A percentile compares a stretch with the other conserved stretches of the same genome.
Evolutionary conservation across 768 basidiomycete species (phyloP).

Genomic region (Mycena venus): DNA sequence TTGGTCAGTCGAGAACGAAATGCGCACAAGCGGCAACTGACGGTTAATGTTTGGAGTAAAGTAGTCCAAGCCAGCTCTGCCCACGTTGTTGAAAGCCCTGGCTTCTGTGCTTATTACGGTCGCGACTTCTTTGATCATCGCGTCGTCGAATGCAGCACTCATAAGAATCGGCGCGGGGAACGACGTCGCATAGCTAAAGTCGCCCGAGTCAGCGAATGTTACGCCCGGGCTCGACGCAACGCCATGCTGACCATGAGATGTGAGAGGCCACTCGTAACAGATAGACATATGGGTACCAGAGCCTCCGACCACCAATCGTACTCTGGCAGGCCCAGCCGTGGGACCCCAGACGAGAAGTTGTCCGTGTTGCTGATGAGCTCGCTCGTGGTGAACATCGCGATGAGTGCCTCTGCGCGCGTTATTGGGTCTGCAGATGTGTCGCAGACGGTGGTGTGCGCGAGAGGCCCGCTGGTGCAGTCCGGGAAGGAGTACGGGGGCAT

Average conservation of each 20-base stretch:
- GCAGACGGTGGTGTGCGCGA: slow-evolving; percentile 62
- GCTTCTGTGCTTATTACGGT: slow-evolving; percentile 68
- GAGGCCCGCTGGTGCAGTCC: slow-evolving; percentile 59
- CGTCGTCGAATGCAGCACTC: slow-evolving; percentile 69
- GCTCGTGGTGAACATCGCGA: slow-evolving; percentile 61
- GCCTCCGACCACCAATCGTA: slow-evolving; percentile 77
- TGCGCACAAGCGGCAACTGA: not conserved
- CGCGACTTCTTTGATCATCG: slow-evolving; percentile 62
- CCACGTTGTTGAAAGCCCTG: slow-evolving; percentile 69
- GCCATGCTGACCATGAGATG: slow-evolving; percentile 59
- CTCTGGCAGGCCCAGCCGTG: slow-evolving; percentile 68
- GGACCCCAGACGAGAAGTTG: slow-evolving; percentile 63
- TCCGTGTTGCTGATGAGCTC: slow-evolving; percentile 67
- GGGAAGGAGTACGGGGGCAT: slow-evolving; percentile 54
- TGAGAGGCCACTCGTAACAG: too few relatives aligned
- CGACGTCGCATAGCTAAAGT: slow-evolving; percentile 70
- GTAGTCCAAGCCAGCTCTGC: slow-evolving; percentile 63
- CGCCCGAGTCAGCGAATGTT: slow-evolving; percentile 61
- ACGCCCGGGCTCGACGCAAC: slow-evolving; percentile 68
- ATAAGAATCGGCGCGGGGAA: slow-evolving; percentile 71
- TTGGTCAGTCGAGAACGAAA: not conserved
- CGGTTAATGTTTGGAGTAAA: slow-evolving; percentile 70
- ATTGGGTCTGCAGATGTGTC: slow-evolving; percentile 57
- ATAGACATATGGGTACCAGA: too few relatives aligned
- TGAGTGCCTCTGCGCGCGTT: slow-evolving; percentile 64